These are phyloP conservation scores for Penicillium sp. DNA, from an alignment of 2,329 filamentous ascomycete genomes.

Conservation along the genomic window DNA sequence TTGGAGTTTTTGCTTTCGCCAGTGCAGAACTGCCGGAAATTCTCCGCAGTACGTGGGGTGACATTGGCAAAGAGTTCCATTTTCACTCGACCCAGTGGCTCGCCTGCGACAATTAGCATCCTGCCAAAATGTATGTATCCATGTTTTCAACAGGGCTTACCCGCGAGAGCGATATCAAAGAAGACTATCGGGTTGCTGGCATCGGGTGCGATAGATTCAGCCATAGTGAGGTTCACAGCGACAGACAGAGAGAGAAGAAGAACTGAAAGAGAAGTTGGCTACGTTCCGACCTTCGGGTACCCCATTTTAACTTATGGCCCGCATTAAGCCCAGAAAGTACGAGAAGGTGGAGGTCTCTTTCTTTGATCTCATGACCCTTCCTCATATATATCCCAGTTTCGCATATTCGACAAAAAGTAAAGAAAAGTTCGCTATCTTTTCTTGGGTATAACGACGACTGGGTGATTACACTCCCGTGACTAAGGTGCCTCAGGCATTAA, in stretches of 20 bases:
- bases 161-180: slow-evolving; percentile 49
- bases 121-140: neutral
- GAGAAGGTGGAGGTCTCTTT: neutral
- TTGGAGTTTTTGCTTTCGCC: slow-evolving; percentile 79
- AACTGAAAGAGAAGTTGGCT: neutral
- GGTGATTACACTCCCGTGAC: slow-evolving; percentile 4
- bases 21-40: slow-evolving; percentile 96
- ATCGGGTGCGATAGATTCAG: slow-evolving; percentile 1
- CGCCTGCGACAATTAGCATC: slow-evolving; percentile 55
- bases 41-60: slow-evolving; percentile 86
- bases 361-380: neutral
- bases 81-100: slow-evolving; percentile 80
- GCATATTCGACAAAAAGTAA: neutral
- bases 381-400: neutral
- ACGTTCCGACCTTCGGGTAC: neutral
- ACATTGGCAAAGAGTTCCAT: slow-evolving; percentile 87
- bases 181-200: slow-evolving; percentile 47
- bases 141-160: slow-evolving; percentile 28
- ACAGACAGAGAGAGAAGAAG: neutral
- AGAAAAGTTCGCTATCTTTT: neutral
- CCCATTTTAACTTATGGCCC: neutral
- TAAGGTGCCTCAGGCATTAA: neutral
- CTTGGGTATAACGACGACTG: neutral
- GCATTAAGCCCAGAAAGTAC: neutral
- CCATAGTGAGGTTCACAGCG: slow-evolving; percentile 8